Base-by-base conservation (phyloP, 2,329 filamentous ascomycete species). In the Penicillium polonicum region DNA sequence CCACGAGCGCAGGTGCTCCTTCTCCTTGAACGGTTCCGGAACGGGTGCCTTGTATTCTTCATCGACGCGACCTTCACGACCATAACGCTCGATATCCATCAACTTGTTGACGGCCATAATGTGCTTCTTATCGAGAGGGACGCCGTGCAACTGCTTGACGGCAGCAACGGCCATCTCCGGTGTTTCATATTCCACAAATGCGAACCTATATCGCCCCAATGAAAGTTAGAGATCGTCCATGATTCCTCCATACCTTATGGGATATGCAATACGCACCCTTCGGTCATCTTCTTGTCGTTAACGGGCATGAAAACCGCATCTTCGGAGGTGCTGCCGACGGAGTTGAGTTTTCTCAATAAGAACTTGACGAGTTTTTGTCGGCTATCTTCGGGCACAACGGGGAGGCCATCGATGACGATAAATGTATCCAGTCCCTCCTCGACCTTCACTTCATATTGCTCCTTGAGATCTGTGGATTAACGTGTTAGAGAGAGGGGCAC, bases 401-500 rank as follows among this genome's bases (percentile, higher is more conserved):
- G 94, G 43, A 99, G 86, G 65, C 94, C 94, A 77, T 99, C 94
- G 74, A 97, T 85, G 62, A 97, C 92, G 65, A 99, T 90, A 72
- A 99, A 99, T 64, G 92, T 89, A 75, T 99, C 94, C 70, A 97
- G 89, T 58, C 94, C 94, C 77, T 96, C 91, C 76, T 99, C 94
- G 65, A 97, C 83, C 74, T 93, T 91, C 62, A 97, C 92, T 79
- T 97, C 92, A 75, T 92, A 97, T 78, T 95, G 91, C 76, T 95
- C 92, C 75, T 88, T 86, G 67, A 99, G 84, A 79, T 99, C 93
- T 83, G 63, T 56, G 58, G 44, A 43, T 7, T 56, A 50, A 33
- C 55, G 52, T 42, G 48, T 55, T 62, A 61, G 65, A 64, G 65
- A 65, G 71, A 70, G 70, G 71, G 69, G 67, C 64, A 66, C 60